Evolutionary conservation across 768 basidiomycete genomes (phyloP), one percentile per base, ranked within the genome.

Genomic region (Leucocoprinus birnbaumii): DNA sequence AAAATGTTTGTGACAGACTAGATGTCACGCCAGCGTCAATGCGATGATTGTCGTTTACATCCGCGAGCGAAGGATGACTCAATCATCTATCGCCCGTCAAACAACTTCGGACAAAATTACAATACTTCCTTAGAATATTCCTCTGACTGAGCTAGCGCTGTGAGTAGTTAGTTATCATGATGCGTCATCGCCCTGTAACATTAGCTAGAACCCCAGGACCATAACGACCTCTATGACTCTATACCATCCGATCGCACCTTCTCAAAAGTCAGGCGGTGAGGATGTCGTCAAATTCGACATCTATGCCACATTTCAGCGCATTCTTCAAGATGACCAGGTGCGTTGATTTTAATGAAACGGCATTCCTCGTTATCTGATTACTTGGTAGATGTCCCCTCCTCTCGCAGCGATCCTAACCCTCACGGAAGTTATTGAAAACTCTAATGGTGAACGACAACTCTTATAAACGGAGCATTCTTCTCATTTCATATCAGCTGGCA

Each of bases 371-470:
- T n/a, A 24, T 25, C 18, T 25, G 37, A 37, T 22, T 13, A 24
- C 51, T n/a, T 38, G 11, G 40, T 63, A 92, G 89, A 81, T 91
- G 53, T 86, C 90, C 0, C 80, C 84, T 3, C 94, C 94, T 8
- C 75, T 96, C 19, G 95, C 94, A 18, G 95, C 95, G 14, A 92
- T 98, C 54, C 76, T 91, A 19, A 82, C 93, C 11, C 76, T 97
- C 46, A 87, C 92, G 2, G 83, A 94, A 65, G 74, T 94, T 31
- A 84, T 97, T 58, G 80, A 89, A 59, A 76, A 82, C 56, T 94
- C 93, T 24, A 78, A 85, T 69, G 89, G 91, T 89, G 66, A 62
- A 75, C 63, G 43, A 3, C 47, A 53, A 51, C 13, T 27, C 51
- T 38, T 53, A 49, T 24, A 45, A 27, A 51, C 7, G 11, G 19